Percentiles rank a stretch among this genome's conserved stretches.
phyloP scores from a whole-genome alignment of 495 filamentous ascomycete genomes.

The Tuber magnatum region DNA sequence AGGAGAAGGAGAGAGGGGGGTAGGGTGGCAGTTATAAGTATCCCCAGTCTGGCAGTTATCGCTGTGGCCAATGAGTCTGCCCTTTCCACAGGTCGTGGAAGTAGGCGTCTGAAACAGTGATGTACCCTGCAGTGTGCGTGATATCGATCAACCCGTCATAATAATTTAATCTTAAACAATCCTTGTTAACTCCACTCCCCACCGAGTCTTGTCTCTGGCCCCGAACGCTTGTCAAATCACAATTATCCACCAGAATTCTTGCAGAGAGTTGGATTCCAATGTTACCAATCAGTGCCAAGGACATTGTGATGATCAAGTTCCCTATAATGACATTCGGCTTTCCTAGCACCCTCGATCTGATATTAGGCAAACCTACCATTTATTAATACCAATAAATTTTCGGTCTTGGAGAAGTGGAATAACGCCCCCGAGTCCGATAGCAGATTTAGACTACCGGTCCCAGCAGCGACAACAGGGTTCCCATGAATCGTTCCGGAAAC shows the following conservation, averaged over 20 bases:
- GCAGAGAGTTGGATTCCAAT: constrained; percentile 52
- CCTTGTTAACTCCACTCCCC: background rate
- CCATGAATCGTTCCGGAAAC: constrained; percentile 49
- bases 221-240: constrained; percentile 54
- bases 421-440: constrained; percentile 46
- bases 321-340: constrained; percentile 55
- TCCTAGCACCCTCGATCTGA: constrained; percentile 48
- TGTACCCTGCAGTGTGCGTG: constrained; percentile 49
- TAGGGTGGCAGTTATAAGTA: constrained; percentile 37
- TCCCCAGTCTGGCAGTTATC: constrained; percentile 47
- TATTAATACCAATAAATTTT: background rate
- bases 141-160: constrained; percentile 61
- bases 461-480: constrained; percentile 46
- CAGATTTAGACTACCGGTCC: constrained; percentile 52
- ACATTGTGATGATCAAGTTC: constrained; percentile 56
- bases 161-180: constrained; percentile 51
- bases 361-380: constrained; percentile 43
- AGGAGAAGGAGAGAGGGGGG: background rate
- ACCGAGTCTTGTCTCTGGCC: constrained; percentile 40
- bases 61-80: constrained; percentile 54
- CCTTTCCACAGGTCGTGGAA: constrained; percentile 61
- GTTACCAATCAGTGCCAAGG: constrained; percentile 55
- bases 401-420: background rate
- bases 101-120: constrained; percentile 48
- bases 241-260: constrained; percentile 64